Percentiles rank a stretch among this genome's conserved stretches.
Conservation (phyloP, 345 rosid species). For the Isatis tinctoria region DNA sequence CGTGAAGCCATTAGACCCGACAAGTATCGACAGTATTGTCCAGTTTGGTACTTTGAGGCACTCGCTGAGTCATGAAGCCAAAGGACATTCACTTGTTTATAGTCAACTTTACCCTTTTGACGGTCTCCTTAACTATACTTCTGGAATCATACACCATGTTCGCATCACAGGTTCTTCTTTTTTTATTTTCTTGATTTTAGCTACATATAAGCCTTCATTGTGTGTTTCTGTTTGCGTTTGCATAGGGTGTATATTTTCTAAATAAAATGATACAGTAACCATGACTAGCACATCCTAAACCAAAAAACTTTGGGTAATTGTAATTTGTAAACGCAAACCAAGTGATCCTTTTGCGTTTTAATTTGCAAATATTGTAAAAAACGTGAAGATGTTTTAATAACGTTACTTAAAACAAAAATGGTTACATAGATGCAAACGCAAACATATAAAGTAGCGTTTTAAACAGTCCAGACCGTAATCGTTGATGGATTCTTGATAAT, state of each 20-base stretch:
- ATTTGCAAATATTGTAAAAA: not conserved
- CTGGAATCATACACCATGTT: constrained; percentile 93
- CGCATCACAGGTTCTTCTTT: constrained; percentile 53
- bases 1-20: constrained; percentile 62
- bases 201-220: not conserved
- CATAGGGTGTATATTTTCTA: not conserved
- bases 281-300: not conserved
- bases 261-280: not conserved
- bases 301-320: no score
- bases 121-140: constrained; percentile 85
- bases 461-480: not conserved
- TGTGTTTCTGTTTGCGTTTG: not conserved
- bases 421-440: not conserved
- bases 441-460: not conserved
- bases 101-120: constrained; percentile 78
- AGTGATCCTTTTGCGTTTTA: not conserved
- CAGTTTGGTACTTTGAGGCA: constrained; percentile 40
- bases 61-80: constrained; percentile 40
- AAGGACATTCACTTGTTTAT: constrained; percentile 66
- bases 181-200: not conserved
- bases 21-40: constrained; percentile 55
- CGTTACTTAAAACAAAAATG: no score
- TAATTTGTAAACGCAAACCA: not conserved
- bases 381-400: no score
- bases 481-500: not conserved